Evolutionary conservation across 164 flowering plant species (phyloP).

Genomic region (Taxillus chinensis): DNA sequence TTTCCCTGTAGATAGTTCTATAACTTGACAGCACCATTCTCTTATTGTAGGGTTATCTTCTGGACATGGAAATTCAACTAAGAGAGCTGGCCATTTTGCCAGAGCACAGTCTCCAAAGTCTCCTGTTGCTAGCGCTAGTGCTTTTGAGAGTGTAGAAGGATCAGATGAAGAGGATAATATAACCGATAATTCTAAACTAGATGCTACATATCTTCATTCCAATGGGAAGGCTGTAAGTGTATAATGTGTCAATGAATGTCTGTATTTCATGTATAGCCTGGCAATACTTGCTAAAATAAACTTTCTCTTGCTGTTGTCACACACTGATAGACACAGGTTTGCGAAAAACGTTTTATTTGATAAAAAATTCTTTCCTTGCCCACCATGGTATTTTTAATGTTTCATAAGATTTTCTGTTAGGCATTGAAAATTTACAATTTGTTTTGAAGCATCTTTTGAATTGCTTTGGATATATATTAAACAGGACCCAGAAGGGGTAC

Average conservation of each 20-base stretch:
- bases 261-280: no score
- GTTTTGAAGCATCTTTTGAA: background rate
- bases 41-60: slow-evolving; percentile 46
- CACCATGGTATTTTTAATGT: background rate
- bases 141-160: slow-evolving; percentile 84
- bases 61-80: slow-evolving; percentile 26
- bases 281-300: no score
- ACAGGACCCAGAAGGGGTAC: slow-evolving; percentile 35
- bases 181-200: slow-evolving; percentile 46
- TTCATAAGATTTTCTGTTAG: background rate
- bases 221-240: slow-evolving; percentile 72
- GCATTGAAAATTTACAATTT: background rate
- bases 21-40: background rate
- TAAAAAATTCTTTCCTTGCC: no score
- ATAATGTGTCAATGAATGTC: background rate
- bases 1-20: background rate
- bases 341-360: no score
- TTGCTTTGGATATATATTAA: slow-evolving; percentile 6
- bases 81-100: slow-evolving; percentile 40
- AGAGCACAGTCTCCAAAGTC: slow-evolving; percentile 92
- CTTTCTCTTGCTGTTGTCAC: no score
- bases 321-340: no score
- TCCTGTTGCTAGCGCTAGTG: slow-evolving; percentile 88
- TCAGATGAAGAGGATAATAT: slow-evolving; percentile 88
- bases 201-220: slow-evolving; percentile 42